Evolutionary conservation across 2,329 filamentous ascomycete genomes (phyloP), one percentile per base, ranked within the genome.

Genomic region (Calcarisporium arbuscula): DNA sequence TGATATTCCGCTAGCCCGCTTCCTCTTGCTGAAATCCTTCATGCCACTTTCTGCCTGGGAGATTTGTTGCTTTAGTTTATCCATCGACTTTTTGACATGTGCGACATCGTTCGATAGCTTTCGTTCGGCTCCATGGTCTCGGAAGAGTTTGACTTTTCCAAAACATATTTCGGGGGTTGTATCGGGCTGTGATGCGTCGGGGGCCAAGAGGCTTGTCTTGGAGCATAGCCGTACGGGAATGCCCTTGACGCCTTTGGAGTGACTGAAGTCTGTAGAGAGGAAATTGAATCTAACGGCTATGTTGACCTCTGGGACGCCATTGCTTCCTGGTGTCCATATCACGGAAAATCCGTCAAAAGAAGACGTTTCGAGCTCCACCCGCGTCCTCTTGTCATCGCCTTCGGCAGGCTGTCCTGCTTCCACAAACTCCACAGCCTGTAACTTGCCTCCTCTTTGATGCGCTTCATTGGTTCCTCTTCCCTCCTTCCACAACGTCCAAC

Each of bases 231-330:
- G 72, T 5, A 98, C 89, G 0, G 92, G 90, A 45, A 96, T 95
- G 22, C 92, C 92, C 61, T 96, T 98, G 31, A 98, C 92, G 29
- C 92, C 92, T 55, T 98, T 98, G 8, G 92, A 96, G 54, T 96
- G 92, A 58, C 90, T 96, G 56, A 96, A 98, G 56, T 98, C 92
- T 8, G 92, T 98, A 1, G 92, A 98, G 1, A 98, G 70, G 54
- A 98, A 98, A 63, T 98, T 98, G 70, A 96, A 98, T 29, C 92
- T 85, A 10, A 96, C 86, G 8, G 88, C 84, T 36, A 98, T 78
- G 31, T 80, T 85, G 57, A 88, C 92, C 49, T 95, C 88, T 4
- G 82, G 67, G 0, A 67, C 61, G 0, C 80, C 79, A 31, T 80
- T 81, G 27, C 74, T 60, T 5, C 79, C 82, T 0, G 87, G 82